These are phyloP conservation scores for Saccharomycopsis phalli DNA, from an alignment of 1,139 yeast genomes.

Conservation along the genomic window DNA sequence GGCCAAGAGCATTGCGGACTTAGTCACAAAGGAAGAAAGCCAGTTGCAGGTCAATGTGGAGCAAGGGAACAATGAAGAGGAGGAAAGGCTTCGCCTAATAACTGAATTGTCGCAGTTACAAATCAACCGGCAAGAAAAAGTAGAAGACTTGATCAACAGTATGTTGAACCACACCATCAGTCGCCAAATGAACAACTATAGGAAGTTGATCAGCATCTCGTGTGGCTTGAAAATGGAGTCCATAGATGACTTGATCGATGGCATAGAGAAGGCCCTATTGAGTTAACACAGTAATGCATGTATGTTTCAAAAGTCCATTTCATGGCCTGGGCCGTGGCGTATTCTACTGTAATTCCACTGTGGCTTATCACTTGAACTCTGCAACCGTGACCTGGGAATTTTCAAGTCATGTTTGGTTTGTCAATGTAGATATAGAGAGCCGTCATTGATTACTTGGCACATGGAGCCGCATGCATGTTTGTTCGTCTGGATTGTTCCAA, in stretches of 20 bases:
- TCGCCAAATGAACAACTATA: constrained; percentile 65
- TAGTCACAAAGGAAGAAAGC: constrained; percentile 14
- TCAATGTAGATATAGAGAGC: no score
- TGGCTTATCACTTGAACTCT: no score
- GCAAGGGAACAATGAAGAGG: background rate
- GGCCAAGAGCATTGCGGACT: constrained; percentile 19
- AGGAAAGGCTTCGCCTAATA: constrained; percentile 26
- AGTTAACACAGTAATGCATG: no score
- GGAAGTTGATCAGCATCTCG: constrained; percentile 65
- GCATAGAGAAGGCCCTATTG: constrained; percentile 24
- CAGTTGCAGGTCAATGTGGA: background rate
- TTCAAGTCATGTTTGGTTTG: no score
- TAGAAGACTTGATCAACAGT: constrained; percentile 32
- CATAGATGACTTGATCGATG: constrained; percentile 33
- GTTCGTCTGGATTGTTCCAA: no score
- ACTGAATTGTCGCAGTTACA: constrained; percentile 47
- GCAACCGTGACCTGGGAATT: no score
- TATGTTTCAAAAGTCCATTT: no score
- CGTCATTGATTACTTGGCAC: no score
- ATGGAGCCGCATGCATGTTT: no score
- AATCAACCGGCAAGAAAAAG: constrained; percentile 38
- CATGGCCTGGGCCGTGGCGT: no score
- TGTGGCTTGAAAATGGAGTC: constrained; percentile 75
- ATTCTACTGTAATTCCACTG: no score
- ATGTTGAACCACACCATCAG: constrained; percentile 29